A percentile compares a stretch with the other conserved stretches of the same genome.
phyloP scores from a whole-genome alignment of 179 eudicot genomes.

The Monotropa hypopitys region DNA sequence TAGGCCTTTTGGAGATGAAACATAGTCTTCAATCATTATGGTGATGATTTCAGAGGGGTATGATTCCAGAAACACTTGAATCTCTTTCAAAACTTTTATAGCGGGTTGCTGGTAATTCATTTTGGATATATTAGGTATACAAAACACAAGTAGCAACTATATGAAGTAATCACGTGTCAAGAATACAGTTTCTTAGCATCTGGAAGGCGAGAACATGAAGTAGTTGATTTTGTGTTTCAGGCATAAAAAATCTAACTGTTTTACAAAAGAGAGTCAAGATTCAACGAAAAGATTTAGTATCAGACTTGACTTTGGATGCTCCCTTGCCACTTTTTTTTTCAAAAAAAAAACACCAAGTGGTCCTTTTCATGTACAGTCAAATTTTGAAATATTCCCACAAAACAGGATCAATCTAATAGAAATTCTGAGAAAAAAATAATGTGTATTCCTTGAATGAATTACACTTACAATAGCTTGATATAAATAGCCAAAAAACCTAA shows the following conservation, averaged over 20 bases:
- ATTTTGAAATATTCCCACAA: no score
- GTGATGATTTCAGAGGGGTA: conserved; percentile 76
- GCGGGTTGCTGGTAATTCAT: conserved; percentile 65
- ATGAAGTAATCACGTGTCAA: neutral
- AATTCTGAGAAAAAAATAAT: no score
- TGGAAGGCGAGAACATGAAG: neutral
- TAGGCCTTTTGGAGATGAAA: conserved; percentile 69
- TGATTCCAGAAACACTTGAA: conserved; percentile 49
- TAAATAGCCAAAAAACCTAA: no score
- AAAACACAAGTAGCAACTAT: neutral
- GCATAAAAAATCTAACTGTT: neutral
- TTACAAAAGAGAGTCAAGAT: neutral
- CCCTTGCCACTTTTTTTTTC: neutral
- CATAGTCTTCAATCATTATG: conserved; percentile 86
- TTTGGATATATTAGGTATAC: neutral
- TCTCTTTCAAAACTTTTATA: conserved; percentile 62
- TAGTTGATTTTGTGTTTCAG: neutral
- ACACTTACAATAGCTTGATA: no score
- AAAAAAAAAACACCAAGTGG: neutral
- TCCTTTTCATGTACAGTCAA: no score
- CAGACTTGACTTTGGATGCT: neutral
- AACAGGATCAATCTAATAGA: no score
- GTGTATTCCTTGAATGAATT: no score
- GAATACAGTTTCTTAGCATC: neutral
- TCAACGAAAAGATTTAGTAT: neutral